Percentiles rank a stretch among this genome's conserved stretches.
phyloP scores from a whole-genome alignment of 1,284 basidiomycete species.

The Ganoderma resinaceum region DNA sequence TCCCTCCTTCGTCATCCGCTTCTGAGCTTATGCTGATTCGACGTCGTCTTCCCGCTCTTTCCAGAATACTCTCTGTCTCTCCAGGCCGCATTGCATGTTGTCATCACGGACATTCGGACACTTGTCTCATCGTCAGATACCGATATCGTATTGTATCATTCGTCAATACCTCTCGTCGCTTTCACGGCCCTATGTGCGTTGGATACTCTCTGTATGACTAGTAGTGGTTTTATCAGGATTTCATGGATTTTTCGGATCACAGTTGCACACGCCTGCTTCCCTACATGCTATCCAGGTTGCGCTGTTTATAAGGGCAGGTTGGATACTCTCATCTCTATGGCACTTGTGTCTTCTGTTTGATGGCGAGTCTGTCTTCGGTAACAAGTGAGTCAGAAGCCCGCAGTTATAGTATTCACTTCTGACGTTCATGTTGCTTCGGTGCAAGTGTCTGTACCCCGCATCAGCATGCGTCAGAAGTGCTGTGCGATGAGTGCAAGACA shows the following conservation, averaged over 20 bases:
- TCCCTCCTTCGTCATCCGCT: not conserved
- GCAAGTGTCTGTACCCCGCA: not conserved
- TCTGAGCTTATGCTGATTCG: conserved; percentile 9
- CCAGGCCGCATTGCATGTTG: conserved; percentile 2
- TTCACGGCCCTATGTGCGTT: not conserved
- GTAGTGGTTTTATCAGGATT: not conserved
- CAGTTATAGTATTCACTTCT: not conserved
- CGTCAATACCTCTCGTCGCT: not conserved
- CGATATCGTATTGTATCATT: not conserved
- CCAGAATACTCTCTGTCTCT: conserved; percentile 2
- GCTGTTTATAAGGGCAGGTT: not conserved
- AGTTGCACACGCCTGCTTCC: not conserved
- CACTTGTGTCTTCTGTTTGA: not conserved
- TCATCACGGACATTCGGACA: not conserved
- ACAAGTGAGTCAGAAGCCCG: not conserved
- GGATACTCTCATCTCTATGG: not conserved
- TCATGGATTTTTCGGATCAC: not conserved
- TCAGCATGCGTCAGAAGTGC: not conserved
- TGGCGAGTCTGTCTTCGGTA: not conserved
- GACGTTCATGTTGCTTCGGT: not conserved
- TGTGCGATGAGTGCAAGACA: not conserved
- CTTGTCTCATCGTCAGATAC: conserved; percentile 1
- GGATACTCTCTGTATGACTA: not conserved
- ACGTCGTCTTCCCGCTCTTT: not conserved
- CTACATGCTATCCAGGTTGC: not conserved